Base-by-base conservation (phyloP, 2,329 filamentous ascomycete species). In the Xylaria hypoxylon region DNA sequence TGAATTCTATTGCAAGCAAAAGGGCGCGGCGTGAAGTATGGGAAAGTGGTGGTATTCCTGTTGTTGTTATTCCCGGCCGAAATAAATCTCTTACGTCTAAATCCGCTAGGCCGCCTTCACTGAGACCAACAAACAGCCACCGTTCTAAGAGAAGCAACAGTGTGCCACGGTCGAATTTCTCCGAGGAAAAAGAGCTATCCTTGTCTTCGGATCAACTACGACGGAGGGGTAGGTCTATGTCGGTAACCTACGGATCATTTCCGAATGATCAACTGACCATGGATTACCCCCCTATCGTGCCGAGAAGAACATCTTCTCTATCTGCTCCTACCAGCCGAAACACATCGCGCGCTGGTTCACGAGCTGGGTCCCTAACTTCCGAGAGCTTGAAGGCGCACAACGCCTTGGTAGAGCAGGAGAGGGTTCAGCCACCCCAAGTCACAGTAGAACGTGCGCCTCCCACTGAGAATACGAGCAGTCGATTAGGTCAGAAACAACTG, bases 241-340 rank as follows among this genome's bases (percentile, higher is more conserved):
- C 85, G 1, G 80, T 83, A 65, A 84, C 84, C 1, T 83, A 86
- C 67, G 79, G 80, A 13, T 82, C 80, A 33, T 73, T 75, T 24
- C 74, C 74, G 1, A 79, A 78, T 2, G 84, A 87, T 62, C 82
- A 85, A 70, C 81, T 85, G 28, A 89, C 87, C 0, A 86, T 89
- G 61, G 88, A 90, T 74, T 88, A 83, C 63, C 85, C 88, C 10
- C 88, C 87, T 10, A 78, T 80, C 7, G 83, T 90, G 35, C 88
- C 88, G 0, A 75, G 79, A 38, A 83, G 88, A 48, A 84, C 84
- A 45, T 89, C 88, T 1, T 90, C 88, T 15, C 79, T 90, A 7
- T 90, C 88, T 3, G 87, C 87, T 1, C 86, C 87, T 1, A 89
- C 87, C 1, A 90, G 87, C 73, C 82, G 86, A 45, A 88, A 88